These are phyloP conservation scores for Nemania diffusa DNA, from an alignment of 2,329 filamentous ascomycete species.

Conservation along the genomic window DNA sequence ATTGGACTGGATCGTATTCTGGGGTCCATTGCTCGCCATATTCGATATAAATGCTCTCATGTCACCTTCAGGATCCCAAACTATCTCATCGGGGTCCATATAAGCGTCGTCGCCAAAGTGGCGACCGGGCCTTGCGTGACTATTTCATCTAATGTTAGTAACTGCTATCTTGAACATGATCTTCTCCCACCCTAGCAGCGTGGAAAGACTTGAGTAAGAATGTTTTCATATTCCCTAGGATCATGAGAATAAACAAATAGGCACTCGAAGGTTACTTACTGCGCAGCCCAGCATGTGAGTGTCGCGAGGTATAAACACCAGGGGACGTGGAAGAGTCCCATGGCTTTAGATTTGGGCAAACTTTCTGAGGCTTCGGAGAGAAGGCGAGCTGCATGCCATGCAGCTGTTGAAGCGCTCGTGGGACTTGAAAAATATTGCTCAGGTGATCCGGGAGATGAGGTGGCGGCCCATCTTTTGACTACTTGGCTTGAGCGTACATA, in stretches of 20 bases:
- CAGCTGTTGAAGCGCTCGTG: constrained; percentile 54
- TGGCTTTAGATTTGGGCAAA: constrained; percentile 62
- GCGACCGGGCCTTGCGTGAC: constrained; percentile 49
- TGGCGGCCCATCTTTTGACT: constrained; percentile 61
- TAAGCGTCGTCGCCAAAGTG: constrained; percentile 47
- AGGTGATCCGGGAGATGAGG: constrained; percentile 25
- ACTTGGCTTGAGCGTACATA: constrained; percentile 61
- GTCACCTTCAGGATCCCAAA: constrained; percentile 61
- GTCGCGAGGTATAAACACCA: constrained; percentile 72
- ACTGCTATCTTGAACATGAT: not conserved
- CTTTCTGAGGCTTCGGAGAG: constrained; percentile 61
- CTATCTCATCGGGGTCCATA: constrained; percentile 58
- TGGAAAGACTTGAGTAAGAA: too few relatives aligned
- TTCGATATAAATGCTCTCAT: constrained; percentile 57
- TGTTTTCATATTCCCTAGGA: not conserved
- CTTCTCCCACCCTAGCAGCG: too few relatives aligned
- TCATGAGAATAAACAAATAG: not conserved
- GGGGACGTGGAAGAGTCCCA: constrained; percentile 68
- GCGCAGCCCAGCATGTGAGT: constrained; percentile 67
- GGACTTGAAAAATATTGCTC: constrained; percentile 33
- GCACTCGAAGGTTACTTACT: constrained; percentile 40
- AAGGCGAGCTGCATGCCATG: constrained; percentile 65
- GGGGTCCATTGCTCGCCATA: constrained; percentile 54
- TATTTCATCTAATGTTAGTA: not conserved
- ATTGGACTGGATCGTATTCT: constrained; percentile 43